Percentiles rank a stretch among this genome's conserved stretches.
Evolutionary conservation across 192 early-diverging fungal species (phyloP).

Genomic region (Rhizoclosmatium globosum): DNA sequence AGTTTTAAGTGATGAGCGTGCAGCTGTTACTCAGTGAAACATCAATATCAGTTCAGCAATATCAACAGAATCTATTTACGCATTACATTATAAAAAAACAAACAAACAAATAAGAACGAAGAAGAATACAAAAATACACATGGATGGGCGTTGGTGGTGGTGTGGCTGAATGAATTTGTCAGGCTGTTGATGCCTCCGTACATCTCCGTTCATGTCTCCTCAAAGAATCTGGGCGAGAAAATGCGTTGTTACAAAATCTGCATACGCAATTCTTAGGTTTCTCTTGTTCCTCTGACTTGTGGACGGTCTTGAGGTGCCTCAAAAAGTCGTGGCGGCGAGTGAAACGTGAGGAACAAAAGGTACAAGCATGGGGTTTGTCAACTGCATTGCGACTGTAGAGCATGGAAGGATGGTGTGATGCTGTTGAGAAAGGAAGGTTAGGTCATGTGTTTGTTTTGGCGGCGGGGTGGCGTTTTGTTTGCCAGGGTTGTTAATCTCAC

Average conservation of each 20-base stretch:
- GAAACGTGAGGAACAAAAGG: conserved; percentile 1
- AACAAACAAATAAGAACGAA: not conserved
- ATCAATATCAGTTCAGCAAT: too few species aligned
- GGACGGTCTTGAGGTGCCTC: conserved; percentile 21
- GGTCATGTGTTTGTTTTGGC: too few species aligned
- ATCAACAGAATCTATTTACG: too few species aligned
- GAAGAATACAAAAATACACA: too few species aligned
- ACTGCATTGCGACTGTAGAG: not conserved
- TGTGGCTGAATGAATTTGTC: too few species aligned
- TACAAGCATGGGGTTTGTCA: not conserved
- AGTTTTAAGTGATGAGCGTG: too few species aligned
- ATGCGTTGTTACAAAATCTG: not conserved
- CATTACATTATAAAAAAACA: not conserved
- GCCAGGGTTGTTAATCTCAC: too few species aligned
- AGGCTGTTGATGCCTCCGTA: not conserved
- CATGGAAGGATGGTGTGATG: not conserved
- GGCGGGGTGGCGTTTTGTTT: too few species aligned
- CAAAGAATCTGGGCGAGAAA: conserved; percentile 16
- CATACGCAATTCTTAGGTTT: not conserved
- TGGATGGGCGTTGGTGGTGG: too few species aligned
- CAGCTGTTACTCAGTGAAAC: too few species aligned
- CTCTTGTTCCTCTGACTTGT: not conserved
- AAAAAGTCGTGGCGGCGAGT: conserved; percentile 28
- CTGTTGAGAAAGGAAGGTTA: not conserved
- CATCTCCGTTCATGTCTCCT: conserved; percentile 21